These are phyloP conservation scores for Cladophialophora immunda DNA, from an alignment of 2,329 filamentous ascomycete species.

Conservation along the genomic window DNA sequence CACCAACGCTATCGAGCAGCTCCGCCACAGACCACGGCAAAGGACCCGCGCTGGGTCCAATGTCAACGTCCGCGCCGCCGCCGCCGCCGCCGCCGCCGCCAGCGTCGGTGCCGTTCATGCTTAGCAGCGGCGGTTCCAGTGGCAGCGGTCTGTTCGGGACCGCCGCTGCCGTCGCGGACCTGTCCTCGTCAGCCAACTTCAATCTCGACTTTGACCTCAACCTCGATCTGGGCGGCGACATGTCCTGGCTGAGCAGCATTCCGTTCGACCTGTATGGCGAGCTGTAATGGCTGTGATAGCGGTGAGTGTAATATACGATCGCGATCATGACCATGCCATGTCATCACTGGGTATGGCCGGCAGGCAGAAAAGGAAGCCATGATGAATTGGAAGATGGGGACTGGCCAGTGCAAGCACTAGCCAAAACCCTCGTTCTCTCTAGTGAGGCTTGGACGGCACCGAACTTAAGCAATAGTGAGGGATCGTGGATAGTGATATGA, in stretches of 20 bases:
- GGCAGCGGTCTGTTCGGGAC: neutral
- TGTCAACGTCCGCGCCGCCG: neutral
- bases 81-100: neutral
- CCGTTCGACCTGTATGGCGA: constrained; percentile 20
- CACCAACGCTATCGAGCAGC: constrained; percentile 3
- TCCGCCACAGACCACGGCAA: neutral
- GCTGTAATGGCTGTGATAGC: neutral
- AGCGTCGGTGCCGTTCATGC: neutral
- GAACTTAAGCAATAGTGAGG: no score
- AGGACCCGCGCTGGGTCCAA: no score
- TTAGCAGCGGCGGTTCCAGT: neutral
- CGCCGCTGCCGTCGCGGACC: no score
- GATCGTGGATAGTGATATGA: no score
- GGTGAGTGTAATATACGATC: no score
- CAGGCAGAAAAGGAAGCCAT: no score
- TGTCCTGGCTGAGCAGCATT: constrained; percentile 27
- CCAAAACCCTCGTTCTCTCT: no score
- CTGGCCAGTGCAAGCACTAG: no score
- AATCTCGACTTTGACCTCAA: constrained; percentile 7
- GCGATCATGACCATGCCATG: no score
- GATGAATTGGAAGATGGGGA: no score
- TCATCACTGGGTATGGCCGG: no score
- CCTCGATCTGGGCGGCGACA: constrained; percentile 22
- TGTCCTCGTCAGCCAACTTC: neutral
- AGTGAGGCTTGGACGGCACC: no score